These are phyloP conservation scores for Neofusicoccum ribis DNA, from an alignment of 2,329 filamentous ascomycete genomes.

Conservation along the genomic window DNA sequence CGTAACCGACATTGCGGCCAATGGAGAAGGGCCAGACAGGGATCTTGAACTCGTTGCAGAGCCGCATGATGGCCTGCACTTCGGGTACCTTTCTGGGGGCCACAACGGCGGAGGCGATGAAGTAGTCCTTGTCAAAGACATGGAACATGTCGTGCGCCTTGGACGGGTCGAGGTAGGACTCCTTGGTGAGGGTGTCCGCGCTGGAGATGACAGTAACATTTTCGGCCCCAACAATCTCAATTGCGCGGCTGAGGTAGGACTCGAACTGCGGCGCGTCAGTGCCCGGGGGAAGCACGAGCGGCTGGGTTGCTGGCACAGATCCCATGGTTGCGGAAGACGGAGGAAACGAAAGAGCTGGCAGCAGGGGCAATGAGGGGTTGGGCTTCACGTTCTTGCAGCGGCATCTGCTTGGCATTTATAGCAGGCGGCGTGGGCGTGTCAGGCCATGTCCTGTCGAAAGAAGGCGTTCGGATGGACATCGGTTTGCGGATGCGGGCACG, in stretches of 20 bases:
- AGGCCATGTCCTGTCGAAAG: not conserved
- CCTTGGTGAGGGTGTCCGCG: constrained; percentile 21
- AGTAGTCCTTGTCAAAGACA: constrained; percentile 44
- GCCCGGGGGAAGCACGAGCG: constrained; percentile 8
- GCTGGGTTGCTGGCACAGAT: not conserved
- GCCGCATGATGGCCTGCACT: constrained; percentile 33
- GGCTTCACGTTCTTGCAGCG: not conserved
- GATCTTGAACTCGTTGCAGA: constrained; percentile 37
- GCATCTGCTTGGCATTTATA: not conserved
- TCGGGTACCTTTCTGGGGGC: constrained; percentile 46
- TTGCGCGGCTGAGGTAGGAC: not conserved
- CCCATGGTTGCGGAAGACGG: not conserved
- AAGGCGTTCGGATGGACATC: not conserved
- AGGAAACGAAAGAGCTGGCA: not conserved
- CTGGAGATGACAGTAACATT: constrained; percentile 4
- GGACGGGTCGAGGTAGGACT: constrained; percentile 26
- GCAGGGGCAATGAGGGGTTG: not conserved
- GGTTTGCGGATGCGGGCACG: not conserved
- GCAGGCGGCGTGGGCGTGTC: not conserved
- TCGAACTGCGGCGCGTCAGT: constrained; percentile 2
- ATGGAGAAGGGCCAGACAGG: constrained; percentile 37
- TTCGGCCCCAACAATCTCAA: constrained; percentile 17
- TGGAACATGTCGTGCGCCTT: constrained; percentile 45
- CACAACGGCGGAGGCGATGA: constrained; percentile 46
- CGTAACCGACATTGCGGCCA: constrained; percentile 53